Base-by-base conservation (phyloP, 768 basidiomycete genomes). In the Trametes cinnabarina region DNA sequence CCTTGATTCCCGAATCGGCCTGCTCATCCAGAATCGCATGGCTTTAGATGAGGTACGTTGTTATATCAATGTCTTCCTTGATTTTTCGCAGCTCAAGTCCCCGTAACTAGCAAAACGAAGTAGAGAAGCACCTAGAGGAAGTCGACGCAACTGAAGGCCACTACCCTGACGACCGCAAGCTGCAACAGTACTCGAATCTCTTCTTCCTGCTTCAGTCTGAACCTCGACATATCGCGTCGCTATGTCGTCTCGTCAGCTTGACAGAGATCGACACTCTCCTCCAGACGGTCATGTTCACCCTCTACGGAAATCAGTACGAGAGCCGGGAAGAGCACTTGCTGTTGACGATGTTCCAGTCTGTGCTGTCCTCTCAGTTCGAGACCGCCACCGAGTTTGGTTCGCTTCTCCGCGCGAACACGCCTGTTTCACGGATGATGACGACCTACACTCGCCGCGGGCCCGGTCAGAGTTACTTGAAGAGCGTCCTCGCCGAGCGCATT, bases 381-480 rank as follows among this genome's bases (percentile, higher is more conserved):
- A 98, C 93, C 2, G 94, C 97, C 15, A 96, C 94, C 52, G 97
- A 99, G 73, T 98, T 99, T 65, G 95, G 96, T n/a, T 98, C 96
- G 4, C 82, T 99, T 11, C 84, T 99, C 26, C 92, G 97, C 52
- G 97, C 97, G 58, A 99, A 99, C 74, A 99, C 97, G 48, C 97
- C 97, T 46, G 97, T 99, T 22, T 98, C 94, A 47, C 88, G 97
- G 37, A 99, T 99, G 97, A 99, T 99, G 97, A 99, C 97, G 43
- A 98, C 97, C 19, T 99, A 99, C 75, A 98, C 97, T 51, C 91
- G 97, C 59, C 90, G 97, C 54, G 97, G 97, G 57, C 97, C 97
- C 1, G 97, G 97, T 55, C 97, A 98, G 74, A 94, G 93, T 66
- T 99, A 98, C 73, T 85, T 99, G 63, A 99, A 99, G 80, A 88